Evolutionary conservation across 2,329 filamentous ascomycete genomes (phyloP).

Genomic region (Colletotrichum sp.): DNA sequence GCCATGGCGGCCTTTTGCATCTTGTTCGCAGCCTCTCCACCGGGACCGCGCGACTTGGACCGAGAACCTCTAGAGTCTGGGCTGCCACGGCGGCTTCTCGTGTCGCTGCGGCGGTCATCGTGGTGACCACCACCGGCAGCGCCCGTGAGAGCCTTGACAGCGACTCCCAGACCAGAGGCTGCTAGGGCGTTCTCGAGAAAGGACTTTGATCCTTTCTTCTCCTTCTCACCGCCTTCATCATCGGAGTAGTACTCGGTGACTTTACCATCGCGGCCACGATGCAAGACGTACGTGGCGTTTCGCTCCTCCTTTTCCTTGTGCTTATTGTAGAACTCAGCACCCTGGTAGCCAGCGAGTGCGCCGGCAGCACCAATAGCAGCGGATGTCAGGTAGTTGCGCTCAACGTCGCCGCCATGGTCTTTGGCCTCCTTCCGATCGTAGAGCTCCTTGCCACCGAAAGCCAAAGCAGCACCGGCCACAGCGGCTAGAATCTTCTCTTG

Average conservation of each 20-base stretch:
- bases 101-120: slow-evolving; percentile 43
- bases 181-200: slow-evolving; percentile 68
- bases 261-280: slow-evolving; percentile 59
- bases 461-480: slow-evolving; percentile 67
- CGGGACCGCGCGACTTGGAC: slow-evolving; percentile 56
- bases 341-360: slow-evolving; percentile 68
- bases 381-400: slow-evolving; percentile 64
- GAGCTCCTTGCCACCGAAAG: slow-evolving; percentile 70
- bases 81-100: slow-evolving; percentile 40
- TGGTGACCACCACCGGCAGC: slow-evolving; percentile 48
- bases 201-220: slow-evolving; percentile 67
- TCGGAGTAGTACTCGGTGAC: slow-evolving; percentile 63
- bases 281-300: slow-evolving; percentile 57
- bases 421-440: slow-evolving; percentile 67
- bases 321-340: slow-evolving; percentile 68
- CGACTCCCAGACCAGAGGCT: slow-evolving; percentile 66
- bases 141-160: slow-evolving; percentile 64
- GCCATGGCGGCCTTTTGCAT: slow-evolving; percentile 90
- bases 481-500: slow-evolving; percentile 72
- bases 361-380: slow-evolving; percentile 69
- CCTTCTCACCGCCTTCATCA: slow-evolving; percentile 53
- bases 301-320: slow-evolving; percentile 59
- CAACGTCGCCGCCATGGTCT: slow-evolving; percentile 51
- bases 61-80: slow-evolving; percentile 49
- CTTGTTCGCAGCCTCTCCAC: slow-evolving; percentile 57